Evolutionary conservation across 163 green algal genomes (phyloP), one percentile per base, ranked within the genome.

Genomic region (Scenedesmus sp.): DNA sequence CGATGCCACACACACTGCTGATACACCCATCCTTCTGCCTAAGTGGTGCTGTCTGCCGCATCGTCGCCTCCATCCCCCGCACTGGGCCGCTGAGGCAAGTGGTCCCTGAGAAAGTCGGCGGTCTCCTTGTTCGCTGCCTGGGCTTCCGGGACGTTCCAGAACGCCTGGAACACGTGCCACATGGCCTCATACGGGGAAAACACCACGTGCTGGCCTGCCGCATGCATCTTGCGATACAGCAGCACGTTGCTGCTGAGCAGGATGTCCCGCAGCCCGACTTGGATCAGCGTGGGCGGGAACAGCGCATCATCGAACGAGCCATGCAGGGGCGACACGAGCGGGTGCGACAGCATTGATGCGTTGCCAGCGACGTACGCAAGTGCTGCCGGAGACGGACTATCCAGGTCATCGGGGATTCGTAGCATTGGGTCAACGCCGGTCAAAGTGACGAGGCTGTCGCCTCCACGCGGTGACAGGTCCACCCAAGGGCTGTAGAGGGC

Each of bases 131-230:
- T 49, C n/a, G 79, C 79, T 26, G 43, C 44, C 42, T 59, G 40
- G 2, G 79, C 79, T 35, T 85, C 79, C 5, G 79, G 79, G 1
- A 85, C 37, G 7, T 65, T n/a, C 46, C 56, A 53, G 4, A 35
- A 24, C 7, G 70, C 30, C 82, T 87, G 51, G 24, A 87, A 78
- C 9, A 49, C 33, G 78, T 78, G 82, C 82, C 82, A 78, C 82
- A 87, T 86, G 7, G 44, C 81, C 12, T 72, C 81, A 53, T 22
- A 86, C 4, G 81, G 81, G 9, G 42, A 65, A 24, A 44, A 86
- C 46, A 86, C 26, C 10, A 86, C 44, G 13, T 43, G 26, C 81
- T 86, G 81, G 20, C 81, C 81, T 4, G 44, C 81, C 20, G 81
- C 81, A 44, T 33, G 46, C 30, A 86, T 44, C 35, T 70, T 86